Evolutionary conservation across 345 rosid species (phyloP).

Genomic region (Cardamine chenopodiifolia): DNA sequence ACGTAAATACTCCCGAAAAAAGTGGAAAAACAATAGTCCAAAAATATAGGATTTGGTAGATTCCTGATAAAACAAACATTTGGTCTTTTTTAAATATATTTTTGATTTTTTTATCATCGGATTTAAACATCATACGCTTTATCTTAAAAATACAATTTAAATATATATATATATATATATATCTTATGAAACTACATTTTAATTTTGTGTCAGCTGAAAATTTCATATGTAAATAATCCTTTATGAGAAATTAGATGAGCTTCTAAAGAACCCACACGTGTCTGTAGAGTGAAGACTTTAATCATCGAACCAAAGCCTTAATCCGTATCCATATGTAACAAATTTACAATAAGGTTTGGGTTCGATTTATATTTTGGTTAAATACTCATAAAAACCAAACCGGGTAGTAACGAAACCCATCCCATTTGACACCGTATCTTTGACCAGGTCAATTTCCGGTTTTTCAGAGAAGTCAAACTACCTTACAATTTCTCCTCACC

Average conservation of each 20-base stretch:
- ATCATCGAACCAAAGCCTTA: constrained; percentile 4
- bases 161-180: no score
- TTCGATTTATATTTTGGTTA: background rate
- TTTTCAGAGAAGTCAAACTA: background rate
- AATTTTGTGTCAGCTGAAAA: no score
- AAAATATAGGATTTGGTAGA: no score
- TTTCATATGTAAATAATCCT: no score
- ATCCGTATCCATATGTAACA: constrained; percentile 1
- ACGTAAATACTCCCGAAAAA: no score
- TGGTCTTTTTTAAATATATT: no score
- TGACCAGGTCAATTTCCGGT: constrained; percentile 26
- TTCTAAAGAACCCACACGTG: background rate
- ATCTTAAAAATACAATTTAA: no score
- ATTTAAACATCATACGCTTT: no score
- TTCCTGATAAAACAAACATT: no score
- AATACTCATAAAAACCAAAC: background rate
- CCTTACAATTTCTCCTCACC: constrained; percentile 2
- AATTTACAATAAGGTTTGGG: constrained; percentile 11
- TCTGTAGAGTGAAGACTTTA: background rate
- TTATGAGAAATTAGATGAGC: background rate
- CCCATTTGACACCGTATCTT: constrained; percentile 11
- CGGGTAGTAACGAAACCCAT: background rate
- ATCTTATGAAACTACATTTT: no score
- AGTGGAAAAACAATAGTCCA: no score
- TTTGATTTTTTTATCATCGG: no score